Conservation (phyloP, 2,329 filamentous ascomycete species). For the Pseudodiploospora longispora region DNA sequence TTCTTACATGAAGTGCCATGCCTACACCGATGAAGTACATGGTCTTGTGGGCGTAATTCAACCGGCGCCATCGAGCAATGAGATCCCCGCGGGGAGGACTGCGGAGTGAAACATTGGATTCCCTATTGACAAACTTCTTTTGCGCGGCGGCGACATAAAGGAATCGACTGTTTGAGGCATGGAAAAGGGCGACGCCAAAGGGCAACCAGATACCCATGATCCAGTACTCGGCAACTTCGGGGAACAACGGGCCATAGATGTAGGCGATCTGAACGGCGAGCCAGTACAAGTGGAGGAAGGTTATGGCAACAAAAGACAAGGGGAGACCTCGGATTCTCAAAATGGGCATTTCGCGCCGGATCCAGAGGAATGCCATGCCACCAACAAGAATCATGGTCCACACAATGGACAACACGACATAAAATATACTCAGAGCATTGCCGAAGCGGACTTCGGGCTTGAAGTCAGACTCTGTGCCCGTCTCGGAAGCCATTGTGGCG, state of each 20-base stretch:
- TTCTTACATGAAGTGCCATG: slow-evolving; percentile 47
- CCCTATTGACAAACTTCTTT: slow-evolving; percentile 28
- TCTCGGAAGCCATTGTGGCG: slow-evolving; percentile 21
- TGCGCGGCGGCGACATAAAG: slow-evolving; percentile 50
- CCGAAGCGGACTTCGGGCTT: slow-evolving; percentile 26
- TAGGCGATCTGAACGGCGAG: slow-evolving; percentile 31
- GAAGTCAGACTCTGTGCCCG: slow-evolving; percentile 22
- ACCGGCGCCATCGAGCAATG: slow-evolving; percentile 27
- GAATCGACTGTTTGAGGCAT: slow-evolving; percentile 55
- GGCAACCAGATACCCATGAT: slow-evolving; percentile 60
- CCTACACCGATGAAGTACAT: slow-evolving; percentile 43
- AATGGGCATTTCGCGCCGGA: slow-evolving; percentile 31
- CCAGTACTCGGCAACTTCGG: slow-evolving; percentile 53
- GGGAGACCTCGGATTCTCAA: slow-evolving; percentile 32
- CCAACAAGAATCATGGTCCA: slow-evolving; percentile 32
- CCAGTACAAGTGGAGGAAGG: slow-evolving; percentile 36
- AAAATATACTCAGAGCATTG: slow-evolving; percentile 32
- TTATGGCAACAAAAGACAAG: slow-evolving; percentile 32
- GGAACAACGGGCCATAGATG: slow-evolving; percentile 30
- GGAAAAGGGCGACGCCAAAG: slow-evolving; percentile 57
- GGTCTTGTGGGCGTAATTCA: slow-evolving; percentile 41
- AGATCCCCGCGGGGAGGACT: slow-evolving; percentile 18
- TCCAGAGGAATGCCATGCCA: slow-evolving; percentile 33
- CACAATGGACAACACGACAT: slow-evolving; percentile 24
- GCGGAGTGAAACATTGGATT: slow-evolving; percentile 4